Evolutionary conservation across 495 filamentous ascomycete species (phyloP).

Genomic region (Penicillium cosmopolitanum): DNA sequence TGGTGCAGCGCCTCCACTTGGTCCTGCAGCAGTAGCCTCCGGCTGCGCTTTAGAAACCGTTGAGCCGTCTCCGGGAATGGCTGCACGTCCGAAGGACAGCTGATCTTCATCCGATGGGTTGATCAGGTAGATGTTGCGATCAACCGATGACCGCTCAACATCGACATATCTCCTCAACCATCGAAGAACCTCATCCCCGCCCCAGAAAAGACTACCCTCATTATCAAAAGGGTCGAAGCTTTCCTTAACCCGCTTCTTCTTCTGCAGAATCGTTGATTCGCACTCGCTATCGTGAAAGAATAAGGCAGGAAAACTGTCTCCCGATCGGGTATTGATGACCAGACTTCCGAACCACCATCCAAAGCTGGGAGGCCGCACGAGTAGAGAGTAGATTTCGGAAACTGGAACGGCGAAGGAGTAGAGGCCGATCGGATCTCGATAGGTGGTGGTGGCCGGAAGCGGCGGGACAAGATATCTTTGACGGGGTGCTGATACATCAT

Average conservation of each 20-base stretch:
- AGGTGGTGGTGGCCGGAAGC: constrained; percentile 75
- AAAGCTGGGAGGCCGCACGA: constrained; percentile 88
- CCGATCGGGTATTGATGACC: constrained; percentile 86
- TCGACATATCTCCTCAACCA: constrained; percentile 85
- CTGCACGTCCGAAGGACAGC: constrained; percentile 68
- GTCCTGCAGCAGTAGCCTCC: constrained; percentile 32
- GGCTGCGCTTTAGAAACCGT: constrained; percentile 35
- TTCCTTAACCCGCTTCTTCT: constrained; percentile 79
- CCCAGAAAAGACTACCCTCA: constrained; percentile 89
- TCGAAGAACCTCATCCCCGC: constrained; percentile 90
- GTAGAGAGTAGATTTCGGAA: constrained; percentile 83
- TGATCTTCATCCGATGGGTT: constrained; percentile 86
- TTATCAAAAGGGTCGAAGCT: constrained; percentile 90
- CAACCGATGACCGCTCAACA: constrained; percentile 79
- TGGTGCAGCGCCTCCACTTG: constrained; percentile 31
- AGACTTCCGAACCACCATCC: constrained; percentile 98
- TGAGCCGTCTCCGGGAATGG: constrained; percentile 40
- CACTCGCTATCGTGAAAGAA: constrained; percentile 99
- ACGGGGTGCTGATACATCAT: constrained; percentile 76
- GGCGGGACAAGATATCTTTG: constrained; percentile 91
- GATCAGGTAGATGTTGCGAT: constrained; percentile 87
- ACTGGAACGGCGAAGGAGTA: constrained; percentile 95
- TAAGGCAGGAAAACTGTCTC: constrained; percentile 89
- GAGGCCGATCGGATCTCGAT: constrained; percentile 70
- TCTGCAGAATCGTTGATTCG: constrained; percentile 91